Evolutionary conservation across 2,329 filamentous ascomycete genomes (phyloP), one percentile per base, ranked within the genome.

Genomic region (Phyllosticta ampelicida): DNA sequence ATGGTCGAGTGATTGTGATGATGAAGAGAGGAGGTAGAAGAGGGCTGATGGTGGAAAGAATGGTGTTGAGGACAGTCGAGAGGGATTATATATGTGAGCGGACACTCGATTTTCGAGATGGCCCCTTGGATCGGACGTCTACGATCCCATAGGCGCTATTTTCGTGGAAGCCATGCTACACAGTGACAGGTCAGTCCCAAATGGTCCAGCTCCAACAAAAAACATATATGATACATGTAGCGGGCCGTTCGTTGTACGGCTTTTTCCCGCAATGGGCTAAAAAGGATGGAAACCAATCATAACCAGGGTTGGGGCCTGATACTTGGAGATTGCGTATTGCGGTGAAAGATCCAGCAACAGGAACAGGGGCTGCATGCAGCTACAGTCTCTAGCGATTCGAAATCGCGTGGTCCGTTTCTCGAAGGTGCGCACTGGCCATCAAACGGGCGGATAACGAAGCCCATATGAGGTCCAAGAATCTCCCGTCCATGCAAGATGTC

Each of bases 61-160:
- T n/a, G 52, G 54, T 44, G 52, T 20, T 18, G 56, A 44, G 36
- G 56, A 51, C 21, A 52, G n/a, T 48, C 2, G 23, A 51, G 44
- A 54, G 23, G 57, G 56, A 51, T 53, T 59, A 55, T 54, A 61
- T 54, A 59, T 44, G 57, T 48, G n/a, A 50, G 30, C 30, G 30
- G 36, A 59, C 54, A 30, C 54, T 18, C 36, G 51, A 51, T 26
- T 53, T 50, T 58, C 20, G 51, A 26, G 36, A 53, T 19, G 28
- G 26, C 5, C n/a, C 51, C 19, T 48, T 36, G 78, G 61, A 80
- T 68, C 85, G 80, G 9, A 83, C 68, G 1, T 44, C 36, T 44
- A 44, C 36, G 13, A 44, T 44, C n/a, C 77, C 78, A 62, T 51
- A 58, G 48, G 29, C 55, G 55, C 56, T 58, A 58, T 51, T n/a